Percentiles rank a stretch among this genome's conserved stretches.
Conservation (phyloP, 768 basidiomycete genomes). For the Rhodotorula diobovata region DNA sequence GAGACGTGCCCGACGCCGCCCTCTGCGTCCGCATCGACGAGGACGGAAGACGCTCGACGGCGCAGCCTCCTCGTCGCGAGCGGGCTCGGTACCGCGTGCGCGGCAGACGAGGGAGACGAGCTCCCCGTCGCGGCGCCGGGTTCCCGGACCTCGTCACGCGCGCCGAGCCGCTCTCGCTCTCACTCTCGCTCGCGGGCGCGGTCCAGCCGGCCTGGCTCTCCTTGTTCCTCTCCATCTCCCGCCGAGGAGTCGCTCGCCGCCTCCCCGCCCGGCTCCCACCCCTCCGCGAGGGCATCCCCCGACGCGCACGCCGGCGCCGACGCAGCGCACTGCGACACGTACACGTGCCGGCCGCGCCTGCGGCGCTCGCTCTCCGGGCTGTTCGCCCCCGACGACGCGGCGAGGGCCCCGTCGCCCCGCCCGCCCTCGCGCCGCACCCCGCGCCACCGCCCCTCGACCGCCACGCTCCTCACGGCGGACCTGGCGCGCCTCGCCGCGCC, state of each 20-base stretch:
- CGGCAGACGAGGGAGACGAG: not conserved
- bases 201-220: too few species aligned
- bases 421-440: not conserved
- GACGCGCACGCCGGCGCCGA: not conserved
- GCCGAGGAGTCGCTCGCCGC: too few species aligned
- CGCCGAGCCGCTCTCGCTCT: not conserved
- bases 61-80: not conserved
- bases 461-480: constrained; percentile 15
- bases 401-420: not conserved
- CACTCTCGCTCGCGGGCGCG: too few species aligned
- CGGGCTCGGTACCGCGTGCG: not conserved
- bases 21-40: not conserved
- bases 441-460: not conserved
- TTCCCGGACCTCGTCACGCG: not conserved
- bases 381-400: not conserved
- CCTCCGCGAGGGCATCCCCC: too few species aligned
- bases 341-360: constrained; percentile 4
- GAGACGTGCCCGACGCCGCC: constrained; percentile 13
- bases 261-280: not conserved
- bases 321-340: constrained; percentile 10
- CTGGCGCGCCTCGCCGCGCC: constrained; percentile 29
- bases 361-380: not conserved
- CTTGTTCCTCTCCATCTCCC: too few species aligned
- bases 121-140: not conserved
- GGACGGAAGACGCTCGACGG: not conserved